Evolutionary conservation across 2,329 filamentous ascomycete genomes (phyloP), one percentile per base, ranked within the genome.

Genomic region (Colletotrichum coccodes): DNA sequence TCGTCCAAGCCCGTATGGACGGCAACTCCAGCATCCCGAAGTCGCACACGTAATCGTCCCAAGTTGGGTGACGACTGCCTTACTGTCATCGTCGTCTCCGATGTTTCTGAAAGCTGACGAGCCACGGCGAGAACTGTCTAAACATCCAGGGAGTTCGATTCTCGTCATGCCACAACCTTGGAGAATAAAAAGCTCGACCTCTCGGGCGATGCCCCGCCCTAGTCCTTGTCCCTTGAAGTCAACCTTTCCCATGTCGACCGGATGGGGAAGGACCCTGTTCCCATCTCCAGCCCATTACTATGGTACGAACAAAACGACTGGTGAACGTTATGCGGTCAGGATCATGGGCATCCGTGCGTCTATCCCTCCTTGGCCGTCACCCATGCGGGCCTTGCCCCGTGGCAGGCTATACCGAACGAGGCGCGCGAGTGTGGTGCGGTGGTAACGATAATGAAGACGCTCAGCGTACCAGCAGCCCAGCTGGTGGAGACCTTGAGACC

Each of bases 241-340:
- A 38, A 42, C 54, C 26, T 68, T 68, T 68, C 61, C 65, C 60
- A 68, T 68, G 46, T 28, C 26, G 40, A 26, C 65, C 54, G 61
- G 54, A 65, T 65, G 47, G 50, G 60, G 61, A 68, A 68, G 65
- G 65, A 68, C 65, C 65, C 65, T 68, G 54, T 68, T 68, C 47
- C 40, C 61, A 65, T 68, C 30, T 53, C 23, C 52, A 34, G 18
- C n/a, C 53, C 28, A 52, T 23, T 36, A 8, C n/a, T n/a, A n/a
- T n/a, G n/a, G n/a, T 28, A 18, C 21, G 1, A 16, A 46, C 46
- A 59, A 46, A 68, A 64, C 34, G 53, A 26, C 53, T 8, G 52
- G 54, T 40, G 61, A 68, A 65, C 65, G 53, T 65, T 65, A 32
- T 65, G 65, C 54, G 65, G 54, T 60, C 53, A 68, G 65, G 60